A percentile compares a stretch with the other conserved stretches of the same genome.
These are phyloP conservation scores for Cornus controversa DNA, from an alignment of 148 eudicot genomes.

Conservation along the genomic window DNA sequence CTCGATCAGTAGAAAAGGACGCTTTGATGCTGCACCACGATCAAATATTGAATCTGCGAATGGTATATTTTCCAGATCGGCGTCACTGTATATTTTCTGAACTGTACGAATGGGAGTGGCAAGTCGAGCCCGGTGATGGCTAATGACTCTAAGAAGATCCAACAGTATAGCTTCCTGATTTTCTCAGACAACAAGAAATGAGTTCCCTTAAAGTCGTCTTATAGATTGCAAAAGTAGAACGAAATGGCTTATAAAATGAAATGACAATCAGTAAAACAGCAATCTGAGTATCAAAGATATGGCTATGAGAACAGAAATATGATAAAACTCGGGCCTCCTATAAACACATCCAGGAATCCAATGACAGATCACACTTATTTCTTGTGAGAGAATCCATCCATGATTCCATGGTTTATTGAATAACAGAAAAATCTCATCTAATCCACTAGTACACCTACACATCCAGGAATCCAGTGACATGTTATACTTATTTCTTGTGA, in stretches of 20 bases:
- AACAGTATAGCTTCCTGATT: conserved; percentile 80
- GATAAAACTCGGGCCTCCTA: neutral
- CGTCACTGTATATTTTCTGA: conserved; percentile 60
- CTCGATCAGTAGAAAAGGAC: conserved; percentile 68
- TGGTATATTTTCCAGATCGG: conserved; percentile 63
- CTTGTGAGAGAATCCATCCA: neutral
- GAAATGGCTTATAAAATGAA: neutral
- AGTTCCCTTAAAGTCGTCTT: neutral
- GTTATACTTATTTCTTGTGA: too few relatives aligned
- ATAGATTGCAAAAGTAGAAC: neutral
- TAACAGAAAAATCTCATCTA: too few relatives aligned
- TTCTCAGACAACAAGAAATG: conserved; percentile 10
- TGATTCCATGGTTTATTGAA: too few relatives aligned
- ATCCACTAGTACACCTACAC: too few relatives aligned
- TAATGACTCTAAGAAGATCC: conserved; percentile 86
- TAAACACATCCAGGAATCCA: too few relatives aligned
- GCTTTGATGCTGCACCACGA: conserved; percentile 49
- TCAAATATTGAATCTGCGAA: conserved; percentile 56
- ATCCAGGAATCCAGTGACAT: too few relatives aligned
- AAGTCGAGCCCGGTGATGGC: conserved; percentile 84
- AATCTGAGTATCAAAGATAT: neutral
- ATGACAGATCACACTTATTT: neutral
- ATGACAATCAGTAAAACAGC: neutral
- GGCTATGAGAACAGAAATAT: neutral
- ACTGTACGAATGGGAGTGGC: conserved; percentile 94